Base-by-base conservation (phyloP, 2,329 filamentous ascomycete species). In the Boeremia exigua region DNA sequence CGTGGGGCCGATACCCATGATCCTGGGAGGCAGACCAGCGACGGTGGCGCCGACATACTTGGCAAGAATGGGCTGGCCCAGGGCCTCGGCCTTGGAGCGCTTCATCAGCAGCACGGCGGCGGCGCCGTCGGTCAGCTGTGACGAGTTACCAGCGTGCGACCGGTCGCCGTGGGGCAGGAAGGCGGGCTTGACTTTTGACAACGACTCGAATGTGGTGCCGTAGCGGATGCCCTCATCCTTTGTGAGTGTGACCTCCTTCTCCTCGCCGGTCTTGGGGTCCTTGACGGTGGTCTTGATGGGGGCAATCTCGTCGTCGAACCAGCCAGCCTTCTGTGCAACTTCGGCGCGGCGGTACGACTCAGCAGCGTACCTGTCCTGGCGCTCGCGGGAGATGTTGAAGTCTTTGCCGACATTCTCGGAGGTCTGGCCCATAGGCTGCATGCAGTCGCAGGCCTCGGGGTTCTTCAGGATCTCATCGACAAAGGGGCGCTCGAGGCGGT, bases 371-470 rank as follows among this genome's bases (percentile, higher is more conserved):
- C 84, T 81, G 77, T 99, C 95, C 79, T 98, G 91, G 74, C 80
- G 79, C 73, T 93, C 87, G 58, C 95, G 86, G 2, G 86, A 80
- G 73, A 99, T 88, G 72, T 89, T 86, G 77, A 98, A 98, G 79
- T 98, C 95, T 44, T 86, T 86, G 67, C 89, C 92, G 27, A 99
- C 92, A 74, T 98, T 98, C 82, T 99, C 95, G 56, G 89, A 94
- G 2, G 95, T 99, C 86, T 96, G 96, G 19, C 95, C 95, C 95
- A 99, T 99, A 64, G 94, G 90, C 83, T 92, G 86, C 86, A 94
- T 86, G 82, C 92, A 95, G 79, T 98, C 94, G 42, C 78, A 78
- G 0, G 92, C 85, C 73, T 97, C 91, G 74, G 92, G 89, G 79
- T 84, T 89, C 66, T 80, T 75, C 42, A 91, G 80, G 57, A 98